These are phyloP conservation scores for Suillus luteus DNA, from an alignment of 768 basidiomycete genomes.

Conservation along the genomic window DNA sequence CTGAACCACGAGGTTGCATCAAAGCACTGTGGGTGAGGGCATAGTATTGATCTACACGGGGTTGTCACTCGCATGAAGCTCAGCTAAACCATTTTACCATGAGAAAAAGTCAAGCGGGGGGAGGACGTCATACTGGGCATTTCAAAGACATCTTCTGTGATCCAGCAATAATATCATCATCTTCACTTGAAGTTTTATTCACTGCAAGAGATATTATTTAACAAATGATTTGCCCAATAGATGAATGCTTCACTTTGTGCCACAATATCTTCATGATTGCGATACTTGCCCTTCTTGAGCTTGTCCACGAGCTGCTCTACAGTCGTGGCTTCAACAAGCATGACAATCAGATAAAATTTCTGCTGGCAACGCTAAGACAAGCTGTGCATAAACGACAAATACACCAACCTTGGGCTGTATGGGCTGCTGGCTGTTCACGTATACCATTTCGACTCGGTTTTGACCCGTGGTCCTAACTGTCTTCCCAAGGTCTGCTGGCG, in stretches of 20 bases:
- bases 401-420: constrained; percentile 64
- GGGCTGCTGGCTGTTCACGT: constrained; percentile 86
- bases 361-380: constrained; percentile 33
- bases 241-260: constrained; percentile 57
- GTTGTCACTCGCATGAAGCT: constrained; percentile 83
- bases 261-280: constrained; percentile 61
- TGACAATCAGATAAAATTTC: constrained; percentile 87
- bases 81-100: constrained; percentile 46
- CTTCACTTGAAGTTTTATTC: constrained; percentile 58
- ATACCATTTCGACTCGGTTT: constrained; percentile 85
- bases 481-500: constrained; percentile 73
- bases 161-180: constrained; percentile 92
- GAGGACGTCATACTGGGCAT: constrained; percentile 71
- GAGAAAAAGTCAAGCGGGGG: constrained; percentile 10
- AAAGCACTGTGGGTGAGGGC: constrained; percentile 93
- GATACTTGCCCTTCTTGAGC: constrained; percentile 68
- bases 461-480: constrained; percentile 40
- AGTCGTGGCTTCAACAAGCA: constrained; percentile 78
- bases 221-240: neutral
- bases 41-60: constrained; percentile 85
- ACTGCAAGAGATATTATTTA: constrained; percentile 42
- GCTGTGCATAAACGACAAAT: constrained; percentile 1
- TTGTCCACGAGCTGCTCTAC: constrained; percentile 71
- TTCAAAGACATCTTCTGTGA: constrained; percentile 89
- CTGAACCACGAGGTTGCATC: constrained; percentile 94